These are phyloP conservation scores for Patellaria atrata DNA, from an alignment of 495 filamentous ascomycete species.

Conservation along the genomic window DNA sequence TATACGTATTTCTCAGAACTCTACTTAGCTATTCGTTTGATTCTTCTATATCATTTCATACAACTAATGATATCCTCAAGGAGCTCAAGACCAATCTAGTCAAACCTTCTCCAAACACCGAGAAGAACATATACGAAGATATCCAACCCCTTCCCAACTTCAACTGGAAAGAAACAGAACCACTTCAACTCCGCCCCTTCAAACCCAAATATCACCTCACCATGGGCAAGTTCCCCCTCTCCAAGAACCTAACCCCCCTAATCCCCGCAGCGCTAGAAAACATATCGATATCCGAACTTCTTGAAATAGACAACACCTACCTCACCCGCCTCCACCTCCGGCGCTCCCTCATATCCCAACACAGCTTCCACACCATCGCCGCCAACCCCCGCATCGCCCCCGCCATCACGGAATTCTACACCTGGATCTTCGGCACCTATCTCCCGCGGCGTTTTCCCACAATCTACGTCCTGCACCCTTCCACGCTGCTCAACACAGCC, in stretches of 20 bases:
- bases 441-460: slow-evolving; percentile 51
- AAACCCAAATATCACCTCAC: slow-evolving; percentile 58
- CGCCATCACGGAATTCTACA: slow-evolving; percentile 51
- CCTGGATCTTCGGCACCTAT: slow-evolving; percentile 45
- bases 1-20: too few species aligned
- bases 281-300: slow-evolving; percentile 43
- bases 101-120: too few species aligned
- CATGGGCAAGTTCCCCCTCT: slow-evolving; percentile 41
- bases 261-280: slow-evolving; percentile 33
- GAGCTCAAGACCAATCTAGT: too few species aligned
- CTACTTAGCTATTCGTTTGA: too few species aligned
- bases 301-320: slow-evolving; percentile 55
- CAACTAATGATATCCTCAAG: too few species aligned
- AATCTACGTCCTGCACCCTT: slow-evolving; percentile 37
- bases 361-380: slow-evolving; percentile 32
- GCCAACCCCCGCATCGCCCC: slow-evolving; percentile 28
- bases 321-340: slow-evolving; percentile 40
- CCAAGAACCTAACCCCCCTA: background rate
- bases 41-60: too few species aligned
- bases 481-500: slow-evolving; percentile 26
- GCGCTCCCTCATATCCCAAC: slow-evolving; percentile 32
- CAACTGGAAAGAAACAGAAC: slow-evolving; percentile 44
- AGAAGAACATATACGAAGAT: slow-evolving; percentile 16
- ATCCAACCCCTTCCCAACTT: slow-evolving; percentile 45
- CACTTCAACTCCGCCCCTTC: slow-evolving; percentile 49